These are phyloP conservation scores for Candida parachauliodes DNA, from an alignment of 805 yeast genomes.

Conservation along the genomic window DNA sequence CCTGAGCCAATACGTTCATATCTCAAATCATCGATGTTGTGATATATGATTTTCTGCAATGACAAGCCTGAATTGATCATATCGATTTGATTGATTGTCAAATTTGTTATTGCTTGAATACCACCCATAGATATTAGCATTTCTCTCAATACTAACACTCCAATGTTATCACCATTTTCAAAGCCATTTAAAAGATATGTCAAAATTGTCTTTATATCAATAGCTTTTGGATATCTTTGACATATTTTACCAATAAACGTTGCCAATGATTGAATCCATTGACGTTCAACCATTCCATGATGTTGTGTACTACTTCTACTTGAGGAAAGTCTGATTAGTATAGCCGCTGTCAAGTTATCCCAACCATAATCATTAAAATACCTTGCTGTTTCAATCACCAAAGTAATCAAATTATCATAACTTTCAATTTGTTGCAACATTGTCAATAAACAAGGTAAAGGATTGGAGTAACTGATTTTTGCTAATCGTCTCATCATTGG, in stretches of 20 bases:
- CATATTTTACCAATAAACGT: slow-evolving; percentile 74
- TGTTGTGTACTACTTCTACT: slow-evolving; percentile 66
- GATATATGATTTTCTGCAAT: slow-evolving; percentile 52
- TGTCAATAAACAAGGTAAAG: slow-evolving; percentile 70
- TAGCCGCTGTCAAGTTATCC: slow-evolving; percentile 76
- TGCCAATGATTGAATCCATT: slow-evolving; percentile 84
- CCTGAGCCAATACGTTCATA: slow-evolving; percentile 47
- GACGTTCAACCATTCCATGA: slow-evolving; percentile 77
- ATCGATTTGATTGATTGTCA: slow-evolving; percentile 62
- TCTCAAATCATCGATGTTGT: slow-evolving; percentile 59
- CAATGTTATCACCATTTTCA: slow-evolving; percentile 54
- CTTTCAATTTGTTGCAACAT: slow-evolving; percentile 82
- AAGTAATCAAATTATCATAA: slow-evolving; percentile 77
- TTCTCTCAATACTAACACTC: slow-evolving; percentile 63
- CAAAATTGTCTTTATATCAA: slow-evolving; percentile 63
- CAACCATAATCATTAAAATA: slow-evolving; percentile 75
- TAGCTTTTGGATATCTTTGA: slow-evolving; percentile 44
- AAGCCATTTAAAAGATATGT: slow-evolving; percentile 59
- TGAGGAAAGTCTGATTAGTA: slow-evolving; percentile 64
- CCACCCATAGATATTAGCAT: slow-evolving; percentile 75
- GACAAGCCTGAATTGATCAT: slow-evolving; percentile 61
- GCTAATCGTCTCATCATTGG: slow-evolving; percentile 73
- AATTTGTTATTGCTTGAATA: slow-evolving; percentile 61
- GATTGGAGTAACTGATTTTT: slow-evolving; percentile 69
- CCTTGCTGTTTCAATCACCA: slow-evolving; percentile 75